Conservation (phyloP, 2,329 filamentous ascomycete genomes). For the Fusarium cicatricum region DNA sequence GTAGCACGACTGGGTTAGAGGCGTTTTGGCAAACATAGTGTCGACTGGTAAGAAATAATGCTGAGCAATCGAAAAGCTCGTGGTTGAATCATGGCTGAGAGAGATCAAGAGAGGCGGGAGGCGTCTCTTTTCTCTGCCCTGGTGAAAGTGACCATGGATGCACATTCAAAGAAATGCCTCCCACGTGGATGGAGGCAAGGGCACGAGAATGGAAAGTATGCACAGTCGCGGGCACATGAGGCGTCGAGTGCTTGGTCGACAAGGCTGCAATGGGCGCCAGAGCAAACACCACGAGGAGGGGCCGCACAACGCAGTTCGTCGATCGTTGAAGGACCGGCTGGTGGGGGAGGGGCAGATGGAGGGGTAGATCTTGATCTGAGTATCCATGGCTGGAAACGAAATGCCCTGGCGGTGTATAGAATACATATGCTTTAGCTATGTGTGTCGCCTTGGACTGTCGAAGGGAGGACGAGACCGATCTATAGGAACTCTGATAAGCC, state of each 20-base stretch:
- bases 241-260: slow-evolving; percentile 4
- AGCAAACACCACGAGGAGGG: slow-evolving; percentile 44
- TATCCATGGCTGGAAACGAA: slow-evolving; percentile 14
- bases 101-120: slow-evolving; percentile 19
- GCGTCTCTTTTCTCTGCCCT: slow-evolving; percentile 38
- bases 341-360: slow-evolving; percentile 42
- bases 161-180: slow-evolving; percentile 22
- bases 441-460: neutral
- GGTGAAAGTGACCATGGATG: slow-evolving; percentile 5
- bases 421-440: neutral
- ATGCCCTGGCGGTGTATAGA: slow-evolving; percentile 20
- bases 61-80: neutral
- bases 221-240: slow-evolving; percentile 28
- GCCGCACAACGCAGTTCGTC: slow-evolving; percentile 43
- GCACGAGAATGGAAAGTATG: slow-evolving; percentile 26
- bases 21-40: slow-evolving; percentile 27
- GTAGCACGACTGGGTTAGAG: slow-evolving; percentile 11
- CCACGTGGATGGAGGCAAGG: slow-evolving; percentile 38
- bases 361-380: slow-evolving; percentile 38
- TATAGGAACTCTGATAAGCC: neutral
- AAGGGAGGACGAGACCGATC: neutral
- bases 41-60: slow-evolving; percentile 5
- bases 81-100: neutral
- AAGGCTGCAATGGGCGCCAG: slow-evolving; percentile 38
- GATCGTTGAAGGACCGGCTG: slow-evolving; percentile 26